Base-by-base conservation (phyloP, 768 basidiomycete genomes). In the Lactarius vividus region DNA sequence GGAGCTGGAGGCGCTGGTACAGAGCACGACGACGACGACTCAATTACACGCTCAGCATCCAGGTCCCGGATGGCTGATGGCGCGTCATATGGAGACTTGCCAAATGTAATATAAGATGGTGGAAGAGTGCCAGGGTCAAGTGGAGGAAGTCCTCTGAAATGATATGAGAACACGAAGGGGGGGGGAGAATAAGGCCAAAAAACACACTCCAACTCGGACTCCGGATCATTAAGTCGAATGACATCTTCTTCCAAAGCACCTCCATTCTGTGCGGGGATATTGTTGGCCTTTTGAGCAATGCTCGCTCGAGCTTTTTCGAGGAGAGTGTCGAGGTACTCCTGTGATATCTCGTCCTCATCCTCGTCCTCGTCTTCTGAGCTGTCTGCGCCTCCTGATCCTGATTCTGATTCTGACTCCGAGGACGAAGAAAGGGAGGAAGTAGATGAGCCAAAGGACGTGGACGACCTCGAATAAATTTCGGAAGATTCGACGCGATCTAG, bases 81-180 rank as follows among this genome's bases (percentile, higher is more conserved):
- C 3, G 79, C 79, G 7, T 80, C 79, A 58, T 77, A 76, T 39
- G 77, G 78, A 29, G 75, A 75, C 61, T 78, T 73, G 26, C 80
- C 80, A 56, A 88, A 77, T 40, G 79, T 80, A 62, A 94, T 84
- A 74, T 92, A 92, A 5, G 86, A 80, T 18, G 76, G 73, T 8
- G 90, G 89, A 13, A 91, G 82, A 16, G 73, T 72, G 55, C 88
- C 88, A 58, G 89, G 85, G 72, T 92, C 78, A n/a, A 92, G 77
- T 11, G 75, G 73, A 3, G 91, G 91, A 55, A 92, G 73, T 28
- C 81, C 80, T 69, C 87, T 88, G 70, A n/a, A 35, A 39, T 9
- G 26, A 40, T 4, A 40, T 54, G 63, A 60, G 59, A 26, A 26
- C 31, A 29, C 56, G 63, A 35, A 65, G 35, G 9, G 7, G 10